Base-by-base conservation (phyloP, 139 green algal species). In the Chlamydomonas applanata region DNA sequence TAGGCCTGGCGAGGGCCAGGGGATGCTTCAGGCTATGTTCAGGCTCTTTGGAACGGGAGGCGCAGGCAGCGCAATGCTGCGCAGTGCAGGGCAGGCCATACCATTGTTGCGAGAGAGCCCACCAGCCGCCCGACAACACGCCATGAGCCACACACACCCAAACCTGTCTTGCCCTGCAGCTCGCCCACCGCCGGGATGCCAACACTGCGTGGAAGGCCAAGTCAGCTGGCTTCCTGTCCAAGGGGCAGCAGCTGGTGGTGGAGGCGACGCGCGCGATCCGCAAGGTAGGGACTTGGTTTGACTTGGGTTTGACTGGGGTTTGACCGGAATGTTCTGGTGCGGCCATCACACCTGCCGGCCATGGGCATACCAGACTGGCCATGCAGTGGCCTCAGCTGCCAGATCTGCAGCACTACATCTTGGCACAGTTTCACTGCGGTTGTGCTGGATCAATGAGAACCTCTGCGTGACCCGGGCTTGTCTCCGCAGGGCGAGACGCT, bases 211-310 rank as follows among this genome's bases (percentile, higher is more conserved):
- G 83, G 84, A 73, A 80, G 69, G 22, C 91, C 7, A 73, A 82
- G 61, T 46, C 53, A 27, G 66, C 62, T 30, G 89, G 91, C 0
- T 59, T 93, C 35, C 93, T 96, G 75, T 79, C 82, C 20, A 64
- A 70, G 36, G 77, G 65, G 24, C 69, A 79, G 53, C 52, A 75
- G 25, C 64, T 93, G 34, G 72, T 70, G 35, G 66, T 96, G 36
- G 83, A 91, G 73, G 86, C 89, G 16, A 73, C 73, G 0, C 22
- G 75, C 20, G 22, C 72, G 30, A 74, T 82, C 27, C 57, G 60
- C 53, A 82, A 82, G 67, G 67, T 63, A 22, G 3, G 24, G 7
- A 7, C 24, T 56, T 56, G 46, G 14, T 14, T 17, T 24, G 46
- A 56, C 17, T 56, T 56, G 46, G 46, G 14, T 14, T 17, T 24